phyloP scores from a whole-genome alignment of 306 rosid species.

The apple (Malus domestica) region ASM211411v1 NC_041797.1:578501-579000 shows the following conservation, averaged over 20 bases:
- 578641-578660: not conserved
- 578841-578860: not conserved
- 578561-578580: not conserved
- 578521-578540: constrained; percentile 1
- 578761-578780: not conserved
- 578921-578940: not conserved
- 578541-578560: constrained; percentile 10
- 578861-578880: not conserved
- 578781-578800: not conserved
- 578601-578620: constrained; percentile 13
- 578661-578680: no score
- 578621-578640: not conserved
- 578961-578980: not conserved
- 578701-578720: not conserved
- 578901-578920: not conserved
- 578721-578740: not conserved
- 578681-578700: not conserved
- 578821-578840: not conserved
- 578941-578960: not conserved
- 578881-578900: not conserved
- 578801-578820: not conserved
- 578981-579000: not conserved
- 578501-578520: not conserved
- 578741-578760: not conserved
- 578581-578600: not conserved